Conservation (phyloP, 768 basidiomycete species). For the Collybiopsis confluens region DNA sequence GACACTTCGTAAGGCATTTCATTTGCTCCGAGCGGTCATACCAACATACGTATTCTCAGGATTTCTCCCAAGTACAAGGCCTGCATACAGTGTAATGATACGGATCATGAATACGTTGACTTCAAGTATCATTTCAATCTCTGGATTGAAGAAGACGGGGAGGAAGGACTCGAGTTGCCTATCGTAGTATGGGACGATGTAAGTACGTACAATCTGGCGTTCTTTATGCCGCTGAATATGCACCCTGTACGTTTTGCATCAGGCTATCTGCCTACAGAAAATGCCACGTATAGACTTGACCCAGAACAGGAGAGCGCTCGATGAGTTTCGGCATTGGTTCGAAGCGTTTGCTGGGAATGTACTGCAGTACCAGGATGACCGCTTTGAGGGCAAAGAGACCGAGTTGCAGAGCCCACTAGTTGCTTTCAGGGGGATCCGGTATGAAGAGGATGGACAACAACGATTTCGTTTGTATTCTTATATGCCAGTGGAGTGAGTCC, state of each 20-base stretch:
- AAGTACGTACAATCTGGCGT: slow-evolving; percentile 4
- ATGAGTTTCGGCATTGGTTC: slow-evolving; percentile 36
- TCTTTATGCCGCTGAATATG: neutral
- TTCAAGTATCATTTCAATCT: slow-evolving; percentile 48
- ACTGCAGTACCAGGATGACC: neutral
- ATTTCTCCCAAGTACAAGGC: slow-evolving; percentile 35
- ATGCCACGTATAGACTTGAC: slow-evolving; percentile 39
- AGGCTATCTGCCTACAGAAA: slow-evolving; percentile 44
- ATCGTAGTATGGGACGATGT: slow-evolving; percentile 49
- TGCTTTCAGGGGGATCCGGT: neutral
- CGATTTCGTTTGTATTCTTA: neutral
- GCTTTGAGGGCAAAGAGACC: neutral
- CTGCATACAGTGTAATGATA: slow-evolving; percentile 52
- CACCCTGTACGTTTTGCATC: too few relatives aligned
- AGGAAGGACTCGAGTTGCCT: slow-evolving; percentile 33
- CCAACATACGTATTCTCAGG: slow-evolving; percentile 25
- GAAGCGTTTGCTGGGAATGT: slow-evolving; percentile 9
- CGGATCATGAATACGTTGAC: slow-evolving; percentile 44
- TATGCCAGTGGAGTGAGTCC: neutral
- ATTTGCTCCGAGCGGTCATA: neutral
- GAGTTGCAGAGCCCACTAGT: slow-evolving; percentile 2
- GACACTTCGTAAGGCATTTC: slow-evolving; percentile 36
- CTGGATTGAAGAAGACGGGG: slow-evolving; percentile 46
- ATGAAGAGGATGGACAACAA: slow-evolving; percentile 1
- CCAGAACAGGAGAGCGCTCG: slow-evolving; percentile 32